These are phyloP conservation scores for Monosporascus cannonballus DNA, from an alignment of 2,329 filamentous ascomycete genomes.

Conservation along the genomic window DNA sequence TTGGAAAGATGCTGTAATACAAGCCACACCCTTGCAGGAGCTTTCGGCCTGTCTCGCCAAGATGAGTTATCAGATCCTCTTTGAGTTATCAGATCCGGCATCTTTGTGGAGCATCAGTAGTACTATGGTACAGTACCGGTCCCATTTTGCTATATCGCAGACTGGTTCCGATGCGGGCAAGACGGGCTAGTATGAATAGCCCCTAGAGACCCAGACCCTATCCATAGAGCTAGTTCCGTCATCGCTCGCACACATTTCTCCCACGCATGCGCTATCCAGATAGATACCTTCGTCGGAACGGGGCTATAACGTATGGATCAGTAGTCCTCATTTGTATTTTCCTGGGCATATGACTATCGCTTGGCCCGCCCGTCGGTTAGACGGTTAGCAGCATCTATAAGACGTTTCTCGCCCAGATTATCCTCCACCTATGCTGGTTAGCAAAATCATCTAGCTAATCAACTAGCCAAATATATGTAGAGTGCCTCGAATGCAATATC, in stretches of 20 bases:
- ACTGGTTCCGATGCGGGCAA: constrained; percentile 1
- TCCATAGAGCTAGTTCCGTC: not conserved
- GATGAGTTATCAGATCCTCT: constrained; percentile 24
- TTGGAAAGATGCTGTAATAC: too few species aligned
- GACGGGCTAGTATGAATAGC: not conserved
- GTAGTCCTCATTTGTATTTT: too few species aligned
- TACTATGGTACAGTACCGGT: constrained; percentile 7
- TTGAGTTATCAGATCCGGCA: constrained; percentile 27
- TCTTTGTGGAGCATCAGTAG: constrained; percentile 10
- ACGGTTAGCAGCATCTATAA: too few species aligned
- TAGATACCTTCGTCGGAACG: not conserved
- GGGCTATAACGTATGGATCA: not conserved
- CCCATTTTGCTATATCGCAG: constrained; percentile 16
- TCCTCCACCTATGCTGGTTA: not conserved
- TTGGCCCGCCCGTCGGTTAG: too few species aligned
- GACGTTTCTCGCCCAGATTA: too few species aligned
- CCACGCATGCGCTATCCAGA: too few species aligned
- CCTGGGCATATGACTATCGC: too few species aligned
- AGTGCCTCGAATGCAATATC: not conserved
- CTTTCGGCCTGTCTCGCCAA: constrained; percentile 8
- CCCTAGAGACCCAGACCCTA: not conserved
- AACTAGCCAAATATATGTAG: not conserved
- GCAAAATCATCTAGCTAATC: not conserved
- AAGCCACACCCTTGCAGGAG: constrained; percentile 4
- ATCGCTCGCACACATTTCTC: not conserved